Conservation (phyloP, 148 eudicot species). For the Amaranthus cruentus region DNA sequence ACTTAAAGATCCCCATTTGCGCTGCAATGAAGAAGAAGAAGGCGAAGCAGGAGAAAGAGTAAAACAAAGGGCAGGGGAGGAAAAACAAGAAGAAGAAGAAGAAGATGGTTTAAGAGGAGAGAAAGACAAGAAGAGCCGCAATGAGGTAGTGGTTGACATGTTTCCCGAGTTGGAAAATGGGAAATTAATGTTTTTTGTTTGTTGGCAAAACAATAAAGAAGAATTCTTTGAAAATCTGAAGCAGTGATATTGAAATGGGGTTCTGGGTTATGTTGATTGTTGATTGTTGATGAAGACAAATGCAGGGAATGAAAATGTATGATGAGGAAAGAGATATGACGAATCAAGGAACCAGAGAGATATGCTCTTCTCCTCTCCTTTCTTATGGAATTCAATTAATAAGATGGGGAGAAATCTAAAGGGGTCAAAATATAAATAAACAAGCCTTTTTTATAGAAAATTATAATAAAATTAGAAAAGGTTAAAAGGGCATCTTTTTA, state of each 20-base stretch:
- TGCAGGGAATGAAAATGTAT: neutral
- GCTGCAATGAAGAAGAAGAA: conserved; percentile 12
- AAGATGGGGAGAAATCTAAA: no score
- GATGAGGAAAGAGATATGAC: conserved; percentile 13
- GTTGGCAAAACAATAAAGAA: neutral
- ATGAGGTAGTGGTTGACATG: conserved; percentile 35
- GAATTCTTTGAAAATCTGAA: neutral
- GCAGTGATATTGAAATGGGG: neutral
- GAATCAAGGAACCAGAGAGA: conserved; percentile 16
- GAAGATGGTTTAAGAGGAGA: conserved; percentile 15
- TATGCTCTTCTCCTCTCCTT: neutral
- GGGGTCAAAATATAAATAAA: no score
- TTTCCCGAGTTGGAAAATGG: neutral
- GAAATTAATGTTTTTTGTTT: neutral
- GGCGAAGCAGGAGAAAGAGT: conserved; percentile 18
- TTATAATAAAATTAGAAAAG: no score
- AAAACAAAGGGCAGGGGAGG: neutral
- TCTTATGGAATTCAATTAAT: no score
- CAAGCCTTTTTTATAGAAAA: no score
- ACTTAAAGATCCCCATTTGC: conserved; percentile 28
- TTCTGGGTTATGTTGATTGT: conserved; percentile 6
- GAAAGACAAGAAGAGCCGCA: conserved; percentile 32
- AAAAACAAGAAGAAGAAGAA: neutral
- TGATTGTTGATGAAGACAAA: neutral
- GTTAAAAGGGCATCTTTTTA: no score